Evolutionary conservation across 2,329 filamentous ascomycete species (phyloP).

Genomic region (Lecanicillium sp.): DNA sequence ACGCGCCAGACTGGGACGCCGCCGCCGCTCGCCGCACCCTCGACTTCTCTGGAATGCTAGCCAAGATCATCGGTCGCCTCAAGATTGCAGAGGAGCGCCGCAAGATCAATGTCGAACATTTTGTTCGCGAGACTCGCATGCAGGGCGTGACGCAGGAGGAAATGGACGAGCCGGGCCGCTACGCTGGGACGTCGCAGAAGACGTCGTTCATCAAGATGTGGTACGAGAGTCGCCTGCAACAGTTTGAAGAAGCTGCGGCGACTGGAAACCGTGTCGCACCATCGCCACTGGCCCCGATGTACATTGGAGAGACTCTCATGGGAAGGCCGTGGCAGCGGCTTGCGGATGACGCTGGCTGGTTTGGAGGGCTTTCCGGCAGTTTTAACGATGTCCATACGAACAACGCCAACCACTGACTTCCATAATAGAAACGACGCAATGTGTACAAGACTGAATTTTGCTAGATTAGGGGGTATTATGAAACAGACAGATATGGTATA

Average conservation of each 20-base stretch:
- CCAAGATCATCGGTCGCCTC: conserved; percentile 17
- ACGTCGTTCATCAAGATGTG: conserved; percentile 26
- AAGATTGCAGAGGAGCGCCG: conserved; percentile 4
- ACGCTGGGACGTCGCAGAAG: conserved; percentile 20
- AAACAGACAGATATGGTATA: neutral
- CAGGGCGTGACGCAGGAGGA: conserved; percentile 17
- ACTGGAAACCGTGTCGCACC: neutral
- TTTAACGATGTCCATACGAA: conserved; percentile 14
- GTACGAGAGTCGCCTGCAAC: conserved; percentile 23
- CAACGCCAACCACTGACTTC: neutral
- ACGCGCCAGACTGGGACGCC: conserved; percentile 13
- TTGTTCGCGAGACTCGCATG: conserved; percentile 12
- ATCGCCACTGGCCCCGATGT: neutral
- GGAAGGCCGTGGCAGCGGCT: conserved; percentile 4
- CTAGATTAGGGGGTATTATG: neutral
- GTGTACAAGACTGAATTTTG: too few species aligned
- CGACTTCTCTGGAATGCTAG: conserved; percentile 7
- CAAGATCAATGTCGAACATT: conserved; percentile 16
- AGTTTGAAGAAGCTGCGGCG: conserved; percentile 11
- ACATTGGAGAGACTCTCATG: conserved; percentile 5
- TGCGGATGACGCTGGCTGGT: conserved; percentile 16
- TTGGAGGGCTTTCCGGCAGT: conserved; percentile 21
- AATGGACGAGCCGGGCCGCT: conserved; percentile 16
- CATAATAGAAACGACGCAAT: too few species aligned
- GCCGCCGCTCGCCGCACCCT: conserved; percentile 6